phyloP scores from a whole-genome alignment of 768 basidiomycete genomes.

The Polyporus arcularius region DNA sequence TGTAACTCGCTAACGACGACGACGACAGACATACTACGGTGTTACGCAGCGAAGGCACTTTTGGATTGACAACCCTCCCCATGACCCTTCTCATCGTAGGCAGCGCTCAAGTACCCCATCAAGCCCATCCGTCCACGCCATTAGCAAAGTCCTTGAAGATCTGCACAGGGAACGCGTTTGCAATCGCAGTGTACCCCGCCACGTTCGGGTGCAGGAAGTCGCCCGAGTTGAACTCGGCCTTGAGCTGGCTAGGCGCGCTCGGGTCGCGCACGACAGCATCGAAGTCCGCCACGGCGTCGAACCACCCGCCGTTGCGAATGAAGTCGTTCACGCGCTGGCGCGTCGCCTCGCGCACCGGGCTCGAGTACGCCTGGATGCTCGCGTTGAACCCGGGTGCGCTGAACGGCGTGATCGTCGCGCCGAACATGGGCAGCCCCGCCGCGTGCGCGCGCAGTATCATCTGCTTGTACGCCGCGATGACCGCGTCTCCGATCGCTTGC shows the following conservation, averaged over 20 bases:
- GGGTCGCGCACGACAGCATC: conserved; percentile 45
- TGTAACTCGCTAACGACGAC: too few species aligned
- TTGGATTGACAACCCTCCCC: too few species aligned
- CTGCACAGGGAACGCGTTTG: conserved; percentile 41
- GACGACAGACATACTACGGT: too few species aligned
- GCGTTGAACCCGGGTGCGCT: conserved; percentile 29
- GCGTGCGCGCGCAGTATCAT: conserved; percentile 45
- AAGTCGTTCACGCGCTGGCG: conserved; percentile 45
- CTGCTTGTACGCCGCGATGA: conserved; percentile 49
- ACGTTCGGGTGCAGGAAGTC: conserved; percentile 52
- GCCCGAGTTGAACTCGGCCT: conserved; percentile 42
- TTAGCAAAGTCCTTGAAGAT: conserved; percentile 36
- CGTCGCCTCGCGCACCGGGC: conserved; percentile 41
- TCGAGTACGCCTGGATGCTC: conserved; percentile 37
- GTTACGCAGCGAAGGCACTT: too few species aligned
- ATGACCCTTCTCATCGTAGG: too few species aligned
- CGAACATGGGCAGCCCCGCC: conserved; percentile 45
- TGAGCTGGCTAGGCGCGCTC: conserved; percentile 37
- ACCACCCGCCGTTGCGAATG: conserved; percentile 43
- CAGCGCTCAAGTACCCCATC: not conserved
- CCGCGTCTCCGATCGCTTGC: conserved; percentile 37
- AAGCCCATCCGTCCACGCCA: conserved; percentile 22
- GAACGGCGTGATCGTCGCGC: conserved; percentile 54
- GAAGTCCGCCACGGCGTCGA: conserved; percentile 51
- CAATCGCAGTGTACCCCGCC: conserved; percentile 46